Conservation (phyloP, 495 filamentous ascomycete species). For the Elaphomyces granulatus region DNA sequence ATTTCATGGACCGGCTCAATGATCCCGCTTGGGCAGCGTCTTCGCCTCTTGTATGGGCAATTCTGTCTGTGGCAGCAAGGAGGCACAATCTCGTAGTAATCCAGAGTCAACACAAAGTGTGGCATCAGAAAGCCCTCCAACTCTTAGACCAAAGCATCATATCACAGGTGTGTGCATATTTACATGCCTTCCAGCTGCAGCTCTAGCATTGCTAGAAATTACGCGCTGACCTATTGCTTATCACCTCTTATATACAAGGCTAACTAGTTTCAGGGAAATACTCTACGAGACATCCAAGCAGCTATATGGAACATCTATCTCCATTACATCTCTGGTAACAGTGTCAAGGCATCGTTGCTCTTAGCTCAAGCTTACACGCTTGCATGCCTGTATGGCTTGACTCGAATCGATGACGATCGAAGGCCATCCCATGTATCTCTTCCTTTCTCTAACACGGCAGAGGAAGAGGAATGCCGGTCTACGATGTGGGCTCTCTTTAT, state of each 20-base stretch:
- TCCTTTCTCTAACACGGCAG: neutral
- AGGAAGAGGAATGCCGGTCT: constrained; percentile 1
- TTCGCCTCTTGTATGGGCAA: neutral
- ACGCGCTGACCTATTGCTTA: no score
- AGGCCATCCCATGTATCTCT: neutral
- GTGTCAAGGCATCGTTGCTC: neutral
- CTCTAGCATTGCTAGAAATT: no score
- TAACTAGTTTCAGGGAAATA: neutral
- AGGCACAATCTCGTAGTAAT: neutral
- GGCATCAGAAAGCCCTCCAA: neutral
- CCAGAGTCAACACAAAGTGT: neutral
- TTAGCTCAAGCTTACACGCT: constrained; percentile 1
- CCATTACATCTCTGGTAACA: constrained; percentile 1
- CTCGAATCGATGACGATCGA: constrained; percentile 1
- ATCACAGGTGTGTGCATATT: constrained; percentile 1
- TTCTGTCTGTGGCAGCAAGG: neutral
- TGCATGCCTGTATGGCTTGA: constrained; percentile 1
- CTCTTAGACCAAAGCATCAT: neutral
- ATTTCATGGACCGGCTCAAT: neutral
- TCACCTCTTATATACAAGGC: no score
- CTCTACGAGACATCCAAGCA: constrained; percentile 1
- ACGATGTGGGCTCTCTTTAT: constrained; percentile 2
- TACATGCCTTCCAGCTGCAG: no score
- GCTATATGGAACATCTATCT: constrained; percentile 1
- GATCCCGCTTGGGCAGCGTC: constrained; percentile 1